Evolutionary conservation across 257 asterid genomes (phyloP), one percentile per base, ranked within the genome.

Genomic region (Mentha longifolia): DNA sequence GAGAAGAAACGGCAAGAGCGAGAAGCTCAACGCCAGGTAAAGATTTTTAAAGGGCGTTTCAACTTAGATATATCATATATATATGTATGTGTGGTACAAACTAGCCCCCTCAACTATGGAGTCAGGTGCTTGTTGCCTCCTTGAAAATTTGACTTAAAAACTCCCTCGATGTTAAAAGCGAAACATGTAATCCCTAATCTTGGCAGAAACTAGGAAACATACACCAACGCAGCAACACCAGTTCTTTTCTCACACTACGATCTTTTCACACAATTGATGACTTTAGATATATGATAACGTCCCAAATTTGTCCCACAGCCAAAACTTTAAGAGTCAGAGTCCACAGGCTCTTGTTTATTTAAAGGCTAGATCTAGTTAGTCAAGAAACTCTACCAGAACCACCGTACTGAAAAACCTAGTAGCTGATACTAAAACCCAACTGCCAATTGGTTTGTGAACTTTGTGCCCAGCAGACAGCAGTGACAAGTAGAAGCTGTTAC

Each of bases 1-100:
- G 98, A 89, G 77, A 95, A 82, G 92, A 95, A 79, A 82, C 80
- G 95, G 15, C 98, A 92, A 74, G 99, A 95, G 83, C 85, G 95
- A 57, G 99, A 89, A 67, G 96, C 96, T 51, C 98, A 90, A 65
- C 86, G 98, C 63, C 98, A 89, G 88, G 99, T 89, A 61, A 74
- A 12, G 33, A 35, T 70, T 42, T 42, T 8, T 62, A 6, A 41
- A 20, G 39, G 20, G 19, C 17, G 6, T 62, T 41, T 42, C 12
- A n/a, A 17, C 57, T 5, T 0, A 3, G 8, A 50, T 4, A 4
- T 15, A 5, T 49, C 2, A 50, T 4, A 4, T 15, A 5, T 49
- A 22, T 33, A 33, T 33, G 4, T 33, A 41, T 50, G 54, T 15
- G 11, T 47, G 43, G 5, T 47, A 14, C 15, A 6, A n/a, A 16